Conservation (phyloP, 2,329 filamentous ascomycete species). For the Talaromyces sp. region DNA sequence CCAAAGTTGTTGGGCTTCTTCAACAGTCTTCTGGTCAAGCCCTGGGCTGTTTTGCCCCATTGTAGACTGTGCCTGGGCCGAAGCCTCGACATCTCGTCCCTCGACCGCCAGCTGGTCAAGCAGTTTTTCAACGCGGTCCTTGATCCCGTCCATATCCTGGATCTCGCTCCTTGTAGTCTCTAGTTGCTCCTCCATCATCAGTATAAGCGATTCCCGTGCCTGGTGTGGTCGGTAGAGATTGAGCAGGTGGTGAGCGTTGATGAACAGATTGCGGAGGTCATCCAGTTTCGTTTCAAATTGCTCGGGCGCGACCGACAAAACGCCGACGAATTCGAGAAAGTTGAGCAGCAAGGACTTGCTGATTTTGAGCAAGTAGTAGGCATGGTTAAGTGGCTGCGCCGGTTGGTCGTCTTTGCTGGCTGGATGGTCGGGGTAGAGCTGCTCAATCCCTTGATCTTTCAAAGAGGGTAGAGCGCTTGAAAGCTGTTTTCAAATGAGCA, state of each 20-base stretch:
- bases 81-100: constrained; percentile 18
- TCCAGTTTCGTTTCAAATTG: constrained; percentile 66
- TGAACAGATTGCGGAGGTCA: constrained; percentile 74
- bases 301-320: constrained; percentile 62
- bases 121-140: constrained; percentile 58
- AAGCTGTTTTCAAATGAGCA: constrained; percentile 27
- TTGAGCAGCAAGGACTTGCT: constrained; percentile 82
- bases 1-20: constrained; percentile 34
- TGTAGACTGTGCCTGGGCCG: constrained; percentile 1
- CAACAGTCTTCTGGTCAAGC: constrained; percentile 16
- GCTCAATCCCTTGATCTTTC: constrained; percentile 64
- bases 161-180: constrained; percentile 69
- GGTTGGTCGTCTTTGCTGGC: constrained; percentile 41
- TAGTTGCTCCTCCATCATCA: constrained; percentile 81
- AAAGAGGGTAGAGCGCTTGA: constrained; percentile 61
- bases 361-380: constrained; percentile 64
- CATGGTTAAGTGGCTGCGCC: constrained; percentile 45
- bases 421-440: constrained; percentile 55
- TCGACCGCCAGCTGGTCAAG: constrained; percentile 30
- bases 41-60: constrained; percentile 8
- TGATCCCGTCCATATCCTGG: constrained; percentile 66
- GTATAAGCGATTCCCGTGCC: constrained; percentile 78
- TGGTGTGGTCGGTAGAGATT: constrained; percentile 95
- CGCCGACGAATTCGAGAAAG: constrained; percentile 76
- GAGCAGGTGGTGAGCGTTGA: constrained; percentile 88